Conservation (phyloP, 2,329 filamentous ascomycete genomes). For the Fusarium phyllophilum region DNA sequence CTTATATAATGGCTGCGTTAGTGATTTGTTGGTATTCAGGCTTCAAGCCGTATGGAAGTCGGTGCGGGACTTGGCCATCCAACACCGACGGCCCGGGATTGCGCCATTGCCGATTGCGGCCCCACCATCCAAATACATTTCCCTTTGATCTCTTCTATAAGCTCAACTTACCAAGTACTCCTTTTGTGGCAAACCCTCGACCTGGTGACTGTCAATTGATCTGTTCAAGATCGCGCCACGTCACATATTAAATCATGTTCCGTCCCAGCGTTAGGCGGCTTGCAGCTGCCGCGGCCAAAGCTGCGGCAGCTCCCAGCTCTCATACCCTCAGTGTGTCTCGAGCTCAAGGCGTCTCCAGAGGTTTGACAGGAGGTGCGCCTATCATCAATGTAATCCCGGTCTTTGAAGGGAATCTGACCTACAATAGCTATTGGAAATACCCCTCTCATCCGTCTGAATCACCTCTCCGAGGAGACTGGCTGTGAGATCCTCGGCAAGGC, state of each 20-base stretch:
- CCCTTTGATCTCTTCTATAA: constrained; percentile 17
- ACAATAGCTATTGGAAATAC: constrained; percentile 92
- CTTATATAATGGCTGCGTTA: neutral
- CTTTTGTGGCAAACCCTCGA: constrained; percentile 4
- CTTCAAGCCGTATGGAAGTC: constrained; percentile 36
- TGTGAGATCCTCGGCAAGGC: constrained; percentile 96
- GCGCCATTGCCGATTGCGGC: constrained; percentile 46
- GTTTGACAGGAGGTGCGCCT: constrained; percentile 80
- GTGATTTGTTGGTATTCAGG: neutral
- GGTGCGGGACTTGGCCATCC: constrained; percentile 26
- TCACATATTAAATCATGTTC: constrained; percentile 64
- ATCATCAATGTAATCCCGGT: neutral
- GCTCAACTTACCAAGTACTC: constrained; percentile 5
- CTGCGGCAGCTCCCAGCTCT: constrained; percentile 57
- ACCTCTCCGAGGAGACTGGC: constrained; percentile 87
- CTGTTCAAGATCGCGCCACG: constrained; percentile 4
- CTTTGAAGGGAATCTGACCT: neutral
- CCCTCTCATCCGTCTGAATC: constrained; percentile 89
- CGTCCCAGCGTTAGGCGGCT: constrained; percentile 75
- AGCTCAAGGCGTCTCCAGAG: constrained; percentile 81
- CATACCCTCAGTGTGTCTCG: constrained; percentile 79
- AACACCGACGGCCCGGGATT: constrained; percentile 43
- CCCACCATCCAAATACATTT: constrained; percentile 37
- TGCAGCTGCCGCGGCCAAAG: constrained; percentile 62
- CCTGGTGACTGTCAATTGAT: constrained; percentile 27